Percentiles rank a stretch among this genome's conserved stretches.
These are phyloP conservation scores for Keithomyces neogunnii DNA, from an alignment of 2,329 filamentous ascomycete genomes.

Conservation along the genomic window DNA sequence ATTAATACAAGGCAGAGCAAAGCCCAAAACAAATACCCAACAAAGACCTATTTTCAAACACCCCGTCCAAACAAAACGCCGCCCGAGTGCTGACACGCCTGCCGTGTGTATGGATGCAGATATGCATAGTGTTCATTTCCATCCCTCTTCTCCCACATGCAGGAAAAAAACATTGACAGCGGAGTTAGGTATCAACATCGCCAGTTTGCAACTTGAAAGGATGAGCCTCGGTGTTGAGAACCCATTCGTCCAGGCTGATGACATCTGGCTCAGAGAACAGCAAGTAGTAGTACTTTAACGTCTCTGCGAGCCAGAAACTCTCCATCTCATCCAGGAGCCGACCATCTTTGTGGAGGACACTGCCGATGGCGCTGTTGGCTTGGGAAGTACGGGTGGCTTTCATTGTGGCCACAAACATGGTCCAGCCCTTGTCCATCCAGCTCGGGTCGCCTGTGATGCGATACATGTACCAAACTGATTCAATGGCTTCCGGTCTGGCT, in stretches of 20 bases:
- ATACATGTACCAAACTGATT: conserved; percentile 84
- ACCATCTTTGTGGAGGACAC: conserved; percentile 43
- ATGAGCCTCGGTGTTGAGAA: conserved; percentile 57
- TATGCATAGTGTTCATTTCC: neutral
- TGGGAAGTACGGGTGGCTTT: conserved; percentile 55
- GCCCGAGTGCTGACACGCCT: neutral
- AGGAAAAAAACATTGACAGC: neutral
- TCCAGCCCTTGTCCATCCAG: conserved; percentile 79
- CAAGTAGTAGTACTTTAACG: conserved; percentile 72
- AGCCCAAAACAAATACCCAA: neutral
- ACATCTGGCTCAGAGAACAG: conserved; percentile 52
- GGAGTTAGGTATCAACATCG: neutral
- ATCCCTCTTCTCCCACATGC: neutral
- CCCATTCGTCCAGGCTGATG: conserved; percentile 55
- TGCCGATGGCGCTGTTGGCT: conserved; percentile 62
- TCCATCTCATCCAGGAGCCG: conserved; percentile 60
- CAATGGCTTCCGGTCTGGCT: conserved; percentile 70
- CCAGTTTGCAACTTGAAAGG: conserved; percentile 33
- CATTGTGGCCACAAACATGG: conserved; percentile 70
- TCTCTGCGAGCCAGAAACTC: conserved; percentile 70
- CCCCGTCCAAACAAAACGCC: neutral
- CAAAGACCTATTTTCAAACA: conserved; percentile 1
- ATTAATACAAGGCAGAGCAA: too few relatives aligned
- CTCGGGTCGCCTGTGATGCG: conserved; percentile 71
- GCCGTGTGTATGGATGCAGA: neutral